Evolutionary conservation across 768 basidiomycete species (phyloP).

Genomic region (Trametes coccinea): DNA sequence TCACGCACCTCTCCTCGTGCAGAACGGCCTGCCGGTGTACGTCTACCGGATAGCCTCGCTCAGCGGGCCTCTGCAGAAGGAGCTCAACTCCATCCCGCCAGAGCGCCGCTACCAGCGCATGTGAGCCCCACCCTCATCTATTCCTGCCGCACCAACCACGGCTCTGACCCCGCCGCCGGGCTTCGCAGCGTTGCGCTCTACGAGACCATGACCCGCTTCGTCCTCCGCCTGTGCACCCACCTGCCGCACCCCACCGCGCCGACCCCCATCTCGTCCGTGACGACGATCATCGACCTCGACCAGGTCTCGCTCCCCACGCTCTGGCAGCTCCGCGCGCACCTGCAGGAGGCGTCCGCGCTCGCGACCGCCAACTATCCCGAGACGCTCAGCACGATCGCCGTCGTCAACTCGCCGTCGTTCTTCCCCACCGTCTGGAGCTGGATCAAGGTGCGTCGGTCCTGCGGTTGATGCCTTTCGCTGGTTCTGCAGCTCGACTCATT

Average conservation of each 20-base stretch:
- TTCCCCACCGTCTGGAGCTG: slow-evolving; percentile 84
- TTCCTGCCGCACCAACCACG: background rate
- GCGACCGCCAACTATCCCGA: slow-evolving; percentile 85
- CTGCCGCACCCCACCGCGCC: slow-evolving; percentile 53
- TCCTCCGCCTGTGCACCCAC: slow-evolving; percentile 60
- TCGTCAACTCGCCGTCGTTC: slow-evolving; percentile 82
- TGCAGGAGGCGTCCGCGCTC: slow-evolving; percentile 72
- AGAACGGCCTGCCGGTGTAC: slow-evolving; percentile 73
- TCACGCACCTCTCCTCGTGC: background rate
- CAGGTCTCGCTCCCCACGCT: slow-evolving; percentile 59
- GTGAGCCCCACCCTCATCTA: slow-evolving; percentile 42
- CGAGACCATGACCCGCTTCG: slow-evolving; percentile 67
- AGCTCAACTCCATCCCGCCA: slow-evolving; percentile 53
- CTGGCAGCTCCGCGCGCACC: slow-evolving; percentile 70
- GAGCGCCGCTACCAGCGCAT: slow-evolving; percentile 69
- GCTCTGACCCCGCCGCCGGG: background rate
- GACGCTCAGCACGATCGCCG: slow-evolving; percentile 61
- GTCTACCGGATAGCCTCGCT: slow-evolving; percentile 76
- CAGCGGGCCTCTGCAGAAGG: slow-evolving; percentile 51
- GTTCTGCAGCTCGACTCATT: background rate
- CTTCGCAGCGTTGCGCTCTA: slow-evolving; percentile 57
- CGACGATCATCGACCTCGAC: slow-evolving; percentile 73
- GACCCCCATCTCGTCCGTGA: slow-evolving; percentile 60
- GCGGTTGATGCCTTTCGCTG: background rate
- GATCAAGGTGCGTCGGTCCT: slow-evolving; percentile 57